Evolutionary conservation across 108 stramenopile species (phyloP).

Genomic region (Skeletonema potamos): DNA sequence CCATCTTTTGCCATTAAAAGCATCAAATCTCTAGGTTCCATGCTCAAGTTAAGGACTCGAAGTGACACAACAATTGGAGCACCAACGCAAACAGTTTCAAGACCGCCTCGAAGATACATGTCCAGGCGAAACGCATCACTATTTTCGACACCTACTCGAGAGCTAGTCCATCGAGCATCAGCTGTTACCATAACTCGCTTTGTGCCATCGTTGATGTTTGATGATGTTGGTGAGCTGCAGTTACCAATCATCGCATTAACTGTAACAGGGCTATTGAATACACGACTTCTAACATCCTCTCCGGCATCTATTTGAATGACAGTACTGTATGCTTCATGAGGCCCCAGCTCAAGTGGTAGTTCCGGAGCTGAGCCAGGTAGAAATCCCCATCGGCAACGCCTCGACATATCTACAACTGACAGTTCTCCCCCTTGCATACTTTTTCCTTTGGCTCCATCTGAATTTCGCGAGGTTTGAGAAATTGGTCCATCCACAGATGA

Average conservation of each 20-base stretch:
- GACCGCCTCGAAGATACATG: conserved; percentile 46
- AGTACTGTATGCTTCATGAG: conserved; percentile 69
- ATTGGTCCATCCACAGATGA: background rate
- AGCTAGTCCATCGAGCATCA: conserved; percentile 77
- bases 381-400: conserved; percentile 76
- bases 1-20: conserved; percentile 76
- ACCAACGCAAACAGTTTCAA: conserved; percentile 55
- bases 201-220: background rate
- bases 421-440: conserved; percentile 50
- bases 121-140: conserved; percentile 79
- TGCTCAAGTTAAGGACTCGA: conserved; percentile 71
- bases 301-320: conserved; percentile 76
- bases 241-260: conserved; percentile 66
- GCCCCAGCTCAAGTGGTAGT: conserved; percentile 63
- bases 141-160: conserved; percentile 68
- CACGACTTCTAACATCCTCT: conserved; percentile 47
- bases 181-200: conserved; percentile 60
- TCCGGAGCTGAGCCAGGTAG: conserved; percentile 60
- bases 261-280: conserved; percentile 68
- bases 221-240: background rate
- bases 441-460: conserved; percentile 6
- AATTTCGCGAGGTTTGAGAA: background rate
- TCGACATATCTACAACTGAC: conserved; percentile 73
- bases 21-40: conserved; percentile 73
- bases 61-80: conserved; percentile 65